These are phyloP conservation scores for Prillingera fragicola DNA, from an alignment of 1,284 basidiomycete species.

Conservation along the genomic window DNA sequence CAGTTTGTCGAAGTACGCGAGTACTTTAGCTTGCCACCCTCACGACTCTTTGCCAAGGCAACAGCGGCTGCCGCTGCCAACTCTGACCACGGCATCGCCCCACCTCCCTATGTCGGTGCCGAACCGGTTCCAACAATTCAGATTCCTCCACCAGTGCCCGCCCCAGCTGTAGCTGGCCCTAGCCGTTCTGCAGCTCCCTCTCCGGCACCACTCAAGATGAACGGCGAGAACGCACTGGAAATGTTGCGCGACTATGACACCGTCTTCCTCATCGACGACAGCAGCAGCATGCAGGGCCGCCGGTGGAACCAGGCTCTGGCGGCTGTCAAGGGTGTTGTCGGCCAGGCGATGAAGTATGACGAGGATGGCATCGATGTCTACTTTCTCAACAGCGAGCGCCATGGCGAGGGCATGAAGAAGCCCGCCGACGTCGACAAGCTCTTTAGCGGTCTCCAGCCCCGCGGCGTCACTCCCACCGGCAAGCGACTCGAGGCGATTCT, in stretches of 20 bases:
- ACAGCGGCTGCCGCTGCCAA: no score
- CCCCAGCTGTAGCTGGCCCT: no score
- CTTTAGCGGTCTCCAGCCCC: conserved; percentile 39
- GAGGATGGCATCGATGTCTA: conserved; percentile 44
- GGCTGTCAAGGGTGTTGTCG: conserved; percentile 40
- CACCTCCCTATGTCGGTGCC: no score
- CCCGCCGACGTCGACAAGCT: conserved; percentile 43
- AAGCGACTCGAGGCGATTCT: conserved; percentile 36
- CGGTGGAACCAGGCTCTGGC: conserved; percentile 37
- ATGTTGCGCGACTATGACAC: conserved; percentile 44
- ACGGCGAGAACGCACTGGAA: conserved; percentile 34
- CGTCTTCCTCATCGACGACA: conserved; percentile 45
- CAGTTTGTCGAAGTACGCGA: no score
- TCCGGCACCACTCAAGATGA: conserved; percentile 1
- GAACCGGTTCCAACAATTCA: no score
- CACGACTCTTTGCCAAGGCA: no score
- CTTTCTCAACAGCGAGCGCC: conserved; percentile 44
- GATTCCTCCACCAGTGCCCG: no score
- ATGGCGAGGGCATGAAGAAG: conserved; percentile 32
- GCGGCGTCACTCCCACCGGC: conserved; percentile 41
- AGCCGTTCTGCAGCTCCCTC: no score
- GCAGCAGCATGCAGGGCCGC: conserved; percentile 38
- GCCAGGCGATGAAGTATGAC: conserved; percentile 36
- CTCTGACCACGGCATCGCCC: no score
- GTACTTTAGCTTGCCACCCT: no score